Percentiles rank a stretch among this genome's conserved stretches.
Conservation (phyloP, 1,139 yeast species). For the Dujonia santamariae region DNA sequence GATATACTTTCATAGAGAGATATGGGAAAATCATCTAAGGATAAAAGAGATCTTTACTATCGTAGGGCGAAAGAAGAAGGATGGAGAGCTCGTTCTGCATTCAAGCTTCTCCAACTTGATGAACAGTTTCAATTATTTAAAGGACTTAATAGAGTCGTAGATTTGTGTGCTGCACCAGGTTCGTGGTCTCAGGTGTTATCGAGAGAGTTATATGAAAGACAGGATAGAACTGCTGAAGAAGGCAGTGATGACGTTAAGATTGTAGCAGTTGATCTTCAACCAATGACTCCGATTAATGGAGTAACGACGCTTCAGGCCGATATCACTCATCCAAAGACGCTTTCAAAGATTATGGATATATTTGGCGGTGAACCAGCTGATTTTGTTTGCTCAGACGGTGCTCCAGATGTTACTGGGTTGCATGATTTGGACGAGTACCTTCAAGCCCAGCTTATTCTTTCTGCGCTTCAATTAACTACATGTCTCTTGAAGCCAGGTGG, state of each 20-base stretch:
- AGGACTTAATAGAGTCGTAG: constrained; percentile 80
- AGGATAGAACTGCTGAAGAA: constrained; percentile 13
- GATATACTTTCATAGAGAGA: background rate
- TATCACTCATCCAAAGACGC: constrained; percentile 91
- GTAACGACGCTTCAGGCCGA: constrained; percentile 93
- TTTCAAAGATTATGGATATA: constrained; percentile 66
- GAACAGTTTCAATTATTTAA: constrained; percentile 83
- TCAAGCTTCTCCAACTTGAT: constrained; percentile 82
- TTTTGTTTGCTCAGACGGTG: constrained; percentile 95
- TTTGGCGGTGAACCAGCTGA: constrained; percentile 94
- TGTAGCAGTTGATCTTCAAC: constrained; percentile 93
- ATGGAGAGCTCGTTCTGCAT: constrained; percentile 95
- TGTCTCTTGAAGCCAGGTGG: constrained; percentile 89
- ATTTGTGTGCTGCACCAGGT: constrained; percentile 98
- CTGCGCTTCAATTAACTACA: constrained; percentile 89
- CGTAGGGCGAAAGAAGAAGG: constrained; percentile 97
- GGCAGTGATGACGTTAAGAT: constrained; percentile 43
- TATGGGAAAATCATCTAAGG: constrained; percentile 96
- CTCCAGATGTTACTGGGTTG: constrained; percentile 96
- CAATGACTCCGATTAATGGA: constrained; percentile 91
- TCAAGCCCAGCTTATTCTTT: constrained; percentile 87
- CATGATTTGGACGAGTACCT: constrained; percentile 96
- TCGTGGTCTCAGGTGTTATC: constrained; percentile 98
- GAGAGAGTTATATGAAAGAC: constrained; percentile 52
- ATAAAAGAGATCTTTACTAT: constrained; percentile 86